phyloP scores from a whole-genome alignment of 177 flowering plant species.

The Vitis hybrid region DNA sequence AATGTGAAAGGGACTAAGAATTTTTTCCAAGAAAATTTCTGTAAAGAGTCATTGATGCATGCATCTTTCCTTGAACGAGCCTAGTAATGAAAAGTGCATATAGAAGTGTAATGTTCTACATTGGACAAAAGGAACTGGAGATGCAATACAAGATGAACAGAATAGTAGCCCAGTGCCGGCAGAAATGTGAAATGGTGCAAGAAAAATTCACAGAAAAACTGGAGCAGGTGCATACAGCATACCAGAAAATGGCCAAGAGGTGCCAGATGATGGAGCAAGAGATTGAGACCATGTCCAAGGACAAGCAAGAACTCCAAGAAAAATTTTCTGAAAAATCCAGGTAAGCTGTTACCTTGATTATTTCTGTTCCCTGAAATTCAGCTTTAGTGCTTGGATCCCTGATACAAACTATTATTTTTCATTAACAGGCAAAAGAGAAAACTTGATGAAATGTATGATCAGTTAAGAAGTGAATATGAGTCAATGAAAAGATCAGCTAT shows the following conservation, averaged over 20 bases:
- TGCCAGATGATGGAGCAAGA: slow-evolving; percentile 97
- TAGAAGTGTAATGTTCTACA: slow-evolving; percentile 89
- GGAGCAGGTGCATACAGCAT: slow-evolving; percentile 89
- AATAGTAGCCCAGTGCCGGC: slow-evolving; percentile 78
- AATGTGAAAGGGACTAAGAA: neutral
- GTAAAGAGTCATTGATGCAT: slow-evolving; percentile 3
- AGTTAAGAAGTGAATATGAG: slow-evolving; percentile 81
- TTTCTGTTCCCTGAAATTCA: neutral
- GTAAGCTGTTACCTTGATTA: slow-evolving; percentile 22
- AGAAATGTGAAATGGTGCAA: slow-evolving; percentile 92
- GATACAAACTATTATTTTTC: neutral
- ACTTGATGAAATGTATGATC: slow-evolving; percentile 99
- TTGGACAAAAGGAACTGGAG: slow-evolving; percentile 93
- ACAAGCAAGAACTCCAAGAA: slow-evolving; percentile 95
- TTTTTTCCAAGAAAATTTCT: neutral
- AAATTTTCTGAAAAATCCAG: slow-evolving; percentile 94
- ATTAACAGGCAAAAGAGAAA: slow-evolving; percentile 85
- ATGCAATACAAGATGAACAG: slow-evolving; percentile 95
- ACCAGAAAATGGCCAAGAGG: slow-evolving; percentile 90
- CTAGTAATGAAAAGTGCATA: slow-evolving; percentile 95
- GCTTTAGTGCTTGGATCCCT: neutral
- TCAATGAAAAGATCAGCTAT: slow-evolving; percentile 80
- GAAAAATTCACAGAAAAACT: slow-evolving; percentile 88
- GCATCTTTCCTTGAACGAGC: slow-evolving; percentile 38
- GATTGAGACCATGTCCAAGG: slow-evolving; percentile 76